Evolutionary conservation across 768 basidiomycete species (phyloP).

Genomic region (Hygrophorus pudorinus): DNA sequence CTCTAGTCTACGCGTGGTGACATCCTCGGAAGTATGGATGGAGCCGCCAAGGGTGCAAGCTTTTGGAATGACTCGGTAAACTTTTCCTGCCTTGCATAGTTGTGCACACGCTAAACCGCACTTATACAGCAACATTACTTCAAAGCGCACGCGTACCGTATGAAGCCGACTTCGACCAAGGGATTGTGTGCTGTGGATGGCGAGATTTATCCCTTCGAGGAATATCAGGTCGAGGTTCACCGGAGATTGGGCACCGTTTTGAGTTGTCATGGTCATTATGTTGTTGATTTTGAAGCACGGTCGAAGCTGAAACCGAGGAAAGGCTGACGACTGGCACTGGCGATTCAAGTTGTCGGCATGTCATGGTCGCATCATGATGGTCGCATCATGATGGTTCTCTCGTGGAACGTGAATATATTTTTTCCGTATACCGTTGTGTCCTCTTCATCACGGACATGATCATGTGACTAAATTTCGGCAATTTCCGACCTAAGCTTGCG

Average conservation of each 20-base stretch:
- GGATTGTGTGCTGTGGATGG: slow-evolving; percentile 69
- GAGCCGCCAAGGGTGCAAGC: slow-evolving; percentile 47
- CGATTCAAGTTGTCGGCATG: too few relatives aligned
- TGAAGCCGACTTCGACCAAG: slow-evolving; percentile 45
- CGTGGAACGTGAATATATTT: too few relatives aligned
- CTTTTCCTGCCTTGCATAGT: slow-evolving; percentile 5
- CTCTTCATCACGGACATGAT: too few relatives aligned
- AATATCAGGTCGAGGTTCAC: slow-evolving; percentile 72
- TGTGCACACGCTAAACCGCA: slow-evolving; percentile 4
- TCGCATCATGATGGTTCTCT: too few relatives aligned
- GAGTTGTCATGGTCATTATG: slow-evolving; percentile 54
- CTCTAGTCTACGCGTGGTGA: slow-evolving; percentile 39
- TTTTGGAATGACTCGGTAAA: slow-evolving; percentile 57
- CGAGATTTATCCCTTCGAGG: slow-evolving; percentile 63
- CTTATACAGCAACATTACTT: slow-evolving; percentile 51
- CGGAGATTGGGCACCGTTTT: slow-evolving; percentile 54
- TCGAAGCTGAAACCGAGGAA: too few relatives aligned
- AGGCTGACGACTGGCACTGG: too few relatives aligned
- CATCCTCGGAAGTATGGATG: slow-evolving; percentile 44
- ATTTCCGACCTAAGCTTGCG: too few relatives aligned
- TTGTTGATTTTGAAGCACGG: slow-evolving; percentile 16
- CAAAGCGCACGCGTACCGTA: slow-evolving; percentile 65
- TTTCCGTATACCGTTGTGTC: too few relatives aligned
- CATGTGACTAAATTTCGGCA: too few relatives aligned
- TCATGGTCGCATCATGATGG: too few relatives aligned